A percentile compares a stretch with the other conserved stretches of the same genome.
phyloP scores from a whole-genome alignment of 116 monocot genomes.

The Phalaenopsis hybrid region DNA sequence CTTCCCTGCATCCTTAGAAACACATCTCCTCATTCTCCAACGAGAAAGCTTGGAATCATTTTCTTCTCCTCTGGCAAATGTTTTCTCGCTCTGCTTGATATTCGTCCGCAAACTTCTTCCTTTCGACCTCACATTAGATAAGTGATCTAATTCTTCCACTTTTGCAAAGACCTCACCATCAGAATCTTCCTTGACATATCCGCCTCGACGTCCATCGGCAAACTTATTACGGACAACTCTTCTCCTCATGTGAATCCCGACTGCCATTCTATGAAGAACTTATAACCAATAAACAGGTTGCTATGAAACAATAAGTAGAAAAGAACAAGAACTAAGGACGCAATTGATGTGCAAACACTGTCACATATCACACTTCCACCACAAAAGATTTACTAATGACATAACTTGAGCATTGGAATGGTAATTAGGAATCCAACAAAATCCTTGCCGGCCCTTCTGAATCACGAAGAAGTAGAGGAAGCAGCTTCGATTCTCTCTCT shows the following conservation, averaged over 20 bases:
- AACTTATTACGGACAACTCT: neutral
- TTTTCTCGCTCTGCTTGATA: neutral
- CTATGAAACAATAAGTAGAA: neutral
- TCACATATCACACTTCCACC: neutral
- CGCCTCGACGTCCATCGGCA: neutral
- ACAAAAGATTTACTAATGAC: neutral
- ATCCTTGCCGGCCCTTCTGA: neutral
- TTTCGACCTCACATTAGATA: neutral
- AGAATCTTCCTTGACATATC: neutral
- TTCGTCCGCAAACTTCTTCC: neutral
- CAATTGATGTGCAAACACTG: neutral
- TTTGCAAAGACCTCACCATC: neutral
- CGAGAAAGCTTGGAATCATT: neutral
- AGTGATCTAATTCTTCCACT: neutral
- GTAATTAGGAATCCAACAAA: neutral
- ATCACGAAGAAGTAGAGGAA: neutral
- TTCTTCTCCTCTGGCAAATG: neutral
- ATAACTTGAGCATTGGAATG: neutral
- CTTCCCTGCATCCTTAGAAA: neutral
- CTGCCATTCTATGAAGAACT: neutral
- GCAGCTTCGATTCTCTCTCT: neutral
- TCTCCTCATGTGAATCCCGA: slow-evolving; percentile 1
- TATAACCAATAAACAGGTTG: neutral
- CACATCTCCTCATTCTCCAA: slow-evolving; percentile 8
- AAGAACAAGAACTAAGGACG: neutral